A percentile compares a stretch with the other conserved stretches of the same genome.
Evolutionary conservation across 1,284 basidiomycete species (phyloP).

Genomic region (Apiotrichum akiyoshidainum): DNA sequence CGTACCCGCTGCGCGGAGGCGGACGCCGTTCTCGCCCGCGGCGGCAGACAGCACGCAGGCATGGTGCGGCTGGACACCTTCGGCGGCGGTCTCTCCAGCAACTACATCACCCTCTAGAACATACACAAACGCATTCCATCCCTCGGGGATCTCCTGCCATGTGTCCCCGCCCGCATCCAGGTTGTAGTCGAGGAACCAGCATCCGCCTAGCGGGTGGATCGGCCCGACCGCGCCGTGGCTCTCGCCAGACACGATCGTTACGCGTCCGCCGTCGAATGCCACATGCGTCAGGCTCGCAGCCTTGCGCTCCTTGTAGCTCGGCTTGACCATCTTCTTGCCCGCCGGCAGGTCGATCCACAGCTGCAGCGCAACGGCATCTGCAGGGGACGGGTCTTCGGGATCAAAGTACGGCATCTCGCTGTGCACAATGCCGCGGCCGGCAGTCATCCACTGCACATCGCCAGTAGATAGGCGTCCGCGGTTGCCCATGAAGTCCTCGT

Average conservation of each 20-base stretch:
- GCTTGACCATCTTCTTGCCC: slow-evolving; percentile 71
- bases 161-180: slow-evolving; percentile 64
- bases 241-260: slow-evolving; percentile 85
- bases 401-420: slow-evolving; percentile 74
- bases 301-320: slow-evolving; percentile 47
- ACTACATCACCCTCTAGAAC: slow-evolving; percentile 64
- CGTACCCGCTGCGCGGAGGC: slow-evolving; percentile 22
- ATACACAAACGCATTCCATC: slow-evolving; percentile 81
- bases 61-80: slow-evolving; percentile 61
- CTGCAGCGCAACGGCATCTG: slow-evolving; percentile 62
- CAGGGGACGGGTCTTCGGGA: background rate
- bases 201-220: slow-evolving; percentile 63
- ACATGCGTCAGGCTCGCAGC: background rate
- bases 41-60: slow-evolving; percentile 60
- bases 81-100: slow-evolving; percentile 49
- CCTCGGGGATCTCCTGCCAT: slow-evolving; percentile 80
- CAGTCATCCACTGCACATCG: slow-evolving; percentile 94
- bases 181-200: slow-evolving; percentile 83
- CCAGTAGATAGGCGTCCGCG: slow-evolving; percentile 71
- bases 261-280: slow-evolving; percentile 48
- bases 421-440: slow-evolving; percentile 66
- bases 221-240: slow-evolving; percentile 64
- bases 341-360: slow-evolving; percentile 92
- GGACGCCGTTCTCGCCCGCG: slow-evolving; percentile 39
- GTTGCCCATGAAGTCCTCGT: slow-evolving; percentile 92